Conservation (phyloP, 352 stramenopile genomes). For the Nothophytophthora sp. region DNA sequence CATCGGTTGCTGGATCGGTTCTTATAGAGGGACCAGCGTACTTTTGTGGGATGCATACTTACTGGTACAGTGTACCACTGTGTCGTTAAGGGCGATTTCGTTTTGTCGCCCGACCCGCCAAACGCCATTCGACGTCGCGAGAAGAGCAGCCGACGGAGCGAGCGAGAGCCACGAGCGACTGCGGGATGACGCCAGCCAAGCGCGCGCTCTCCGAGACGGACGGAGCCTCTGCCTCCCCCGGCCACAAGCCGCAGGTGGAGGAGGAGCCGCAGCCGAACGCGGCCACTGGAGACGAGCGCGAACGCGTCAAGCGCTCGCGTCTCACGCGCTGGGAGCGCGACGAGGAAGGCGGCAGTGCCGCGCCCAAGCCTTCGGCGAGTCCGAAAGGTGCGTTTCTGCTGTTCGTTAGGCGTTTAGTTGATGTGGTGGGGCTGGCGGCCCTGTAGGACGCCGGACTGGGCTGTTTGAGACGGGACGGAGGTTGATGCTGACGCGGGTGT, state of each 20-base stretch:
- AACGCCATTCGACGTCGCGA: no score
- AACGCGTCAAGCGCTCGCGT: slow-evolving; percentile 32
- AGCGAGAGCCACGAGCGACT: no score
- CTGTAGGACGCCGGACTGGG: background rate
- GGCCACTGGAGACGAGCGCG: background rate
- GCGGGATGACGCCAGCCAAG: slow-evolving; percentile 22
- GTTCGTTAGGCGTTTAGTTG: background rate
- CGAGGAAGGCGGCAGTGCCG: slow-evolving; percentile 1
- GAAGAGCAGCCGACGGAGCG: no score
- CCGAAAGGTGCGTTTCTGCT: slow-evolving; percentile 6
- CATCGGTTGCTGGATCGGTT: no score
- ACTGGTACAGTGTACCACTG: no score
- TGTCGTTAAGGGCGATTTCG: no score
- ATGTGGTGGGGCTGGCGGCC: background rate
- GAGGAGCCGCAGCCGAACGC: background rate
- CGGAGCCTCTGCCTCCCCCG: background rate
- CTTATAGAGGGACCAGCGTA: no score
- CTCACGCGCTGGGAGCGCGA: slow-evolving; percentile 41
- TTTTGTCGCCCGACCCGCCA: no score
- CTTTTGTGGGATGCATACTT: no score
- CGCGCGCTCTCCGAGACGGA: slow-evolving; percentile 13
- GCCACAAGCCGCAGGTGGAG: background rate
- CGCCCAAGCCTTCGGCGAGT: slow-evolving; percentile 9
- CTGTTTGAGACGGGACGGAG: background rate
- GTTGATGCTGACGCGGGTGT: background rate